Evolutionary conservation across 202 grass and related monocot genomes (phyloP), one percentile per base, ranked within the genome.

Genomic region (Zoysia matrella): DNA sequence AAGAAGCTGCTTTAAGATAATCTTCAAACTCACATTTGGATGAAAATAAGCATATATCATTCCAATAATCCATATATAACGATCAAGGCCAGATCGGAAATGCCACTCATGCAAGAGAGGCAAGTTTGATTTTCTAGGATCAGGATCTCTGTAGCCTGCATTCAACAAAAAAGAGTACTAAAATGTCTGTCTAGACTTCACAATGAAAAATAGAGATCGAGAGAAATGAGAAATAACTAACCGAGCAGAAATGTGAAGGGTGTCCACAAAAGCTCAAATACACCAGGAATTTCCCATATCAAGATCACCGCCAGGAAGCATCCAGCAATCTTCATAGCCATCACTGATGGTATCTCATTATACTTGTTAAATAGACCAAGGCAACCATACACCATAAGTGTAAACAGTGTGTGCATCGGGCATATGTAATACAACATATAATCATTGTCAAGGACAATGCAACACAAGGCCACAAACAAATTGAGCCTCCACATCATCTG

Each of bases 401-500:
- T 99, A 90, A 99, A 99, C 51, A 99, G 70, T 0, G 96, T 99
- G 83, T 99, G 96, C 96, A 99, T 99, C 53, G 96, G 96, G 60
- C 96, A 99, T 30, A 99, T 99, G 75, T 99, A 99, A 68, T 99
- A 99, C 18, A 99, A 56, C 82, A 93, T 96, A 72, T 87, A 86
- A 83, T 99, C 96, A 44, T 99, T 99, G 89, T 94, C 89, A 63
- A 99, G 89, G 86, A 99, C 93, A 77, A 99, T 99, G 87, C 93
- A 99, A 53, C 92, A 91, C 41, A 99, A 99, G 6, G 87, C 73
- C 62, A 99, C 96, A 77, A 99, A 99, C 58, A 99, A 96, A 80
- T 99, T 99, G 75, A 99, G 40, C 52, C 93, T 92, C 93, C 96
- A 99, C 96, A 99, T 99, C 96, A 99, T 99, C 96, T 99, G 83